Evolutionary conservation across 495 filamentous ascomycete genomes (phyloP).

Genomic region (Hypoxylon trugodes): DNA sequence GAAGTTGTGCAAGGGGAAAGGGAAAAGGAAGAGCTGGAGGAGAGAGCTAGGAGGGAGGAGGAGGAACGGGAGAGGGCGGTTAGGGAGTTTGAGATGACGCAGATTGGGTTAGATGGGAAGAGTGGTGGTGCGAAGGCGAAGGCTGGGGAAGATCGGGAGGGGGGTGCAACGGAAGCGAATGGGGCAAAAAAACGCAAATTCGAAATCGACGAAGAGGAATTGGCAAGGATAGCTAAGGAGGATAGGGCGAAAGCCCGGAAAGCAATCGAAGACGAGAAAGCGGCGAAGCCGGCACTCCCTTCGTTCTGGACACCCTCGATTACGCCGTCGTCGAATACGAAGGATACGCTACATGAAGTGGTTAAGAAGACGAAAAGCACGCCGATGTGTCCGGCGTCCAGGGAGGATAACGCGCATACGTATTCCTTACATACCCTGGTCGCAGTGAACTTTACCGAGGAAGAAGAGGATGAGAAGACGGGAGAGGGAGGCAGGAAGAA

Average conservation of each 20-base stretch:
- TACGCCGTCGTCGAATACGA: slow-evolving; percentile 69
- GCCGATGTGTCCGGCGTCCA: slow-evolving; percentile 83
- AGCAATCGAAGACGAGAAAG: slow-evolving; percentile 78
- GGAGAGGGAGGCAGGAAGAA: slow-evolving; percentile 48
- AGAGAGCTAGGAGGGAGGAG: slow-evolving; percentile 60
- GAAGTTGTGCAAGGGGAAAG: slow-evolving; percentile 72
- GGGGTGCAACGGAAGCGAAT: slow-evolving; percentile 30
- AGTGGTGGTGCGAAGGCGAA: slow-evolving; percentile 40
- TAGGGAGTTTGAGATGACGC: slow-evolving; percentile 69
- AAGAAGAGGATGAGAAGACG: slow-evolving; percentile 60
- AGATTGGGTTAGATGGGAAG: slow-evolving; percentile 74
- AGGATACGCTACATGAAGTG: slow-evolving; percentile 60
- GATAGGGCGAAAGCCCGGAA: slow-evolving; percentile 74
- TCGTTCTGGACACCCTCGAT: slow-evolving; percentile 95
- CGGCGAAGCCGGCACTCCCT: slow-evolving; percentile 76
- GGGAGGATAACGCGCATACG: slow-evolving; percentile 71
- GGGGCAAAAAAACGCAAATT: slow-evolving; percentile 73
- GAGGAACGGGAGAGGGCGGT: slow-evolving; percentile 67
- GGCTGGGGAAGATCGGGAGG: slow-evolving; percentile 15
- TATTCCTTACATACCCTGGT: slow-evolving; percentile 87
- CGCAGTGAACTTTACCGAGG: slow-evolving; percentile 80
- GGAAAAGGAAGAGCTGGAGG: slow-evolving; percentile 63
- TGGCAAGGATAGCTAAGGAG: slow-evolving; percentile 72
- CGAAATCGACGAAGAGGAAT: slow-evolving; percentile 82
- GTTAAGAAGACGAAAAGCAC: slow-evolving; percentile 72